Evolutionary conservation across 2,329 filamentous ascomycete species (phyloP).

Genomic region (Podosphaera xanthii): DNA sequence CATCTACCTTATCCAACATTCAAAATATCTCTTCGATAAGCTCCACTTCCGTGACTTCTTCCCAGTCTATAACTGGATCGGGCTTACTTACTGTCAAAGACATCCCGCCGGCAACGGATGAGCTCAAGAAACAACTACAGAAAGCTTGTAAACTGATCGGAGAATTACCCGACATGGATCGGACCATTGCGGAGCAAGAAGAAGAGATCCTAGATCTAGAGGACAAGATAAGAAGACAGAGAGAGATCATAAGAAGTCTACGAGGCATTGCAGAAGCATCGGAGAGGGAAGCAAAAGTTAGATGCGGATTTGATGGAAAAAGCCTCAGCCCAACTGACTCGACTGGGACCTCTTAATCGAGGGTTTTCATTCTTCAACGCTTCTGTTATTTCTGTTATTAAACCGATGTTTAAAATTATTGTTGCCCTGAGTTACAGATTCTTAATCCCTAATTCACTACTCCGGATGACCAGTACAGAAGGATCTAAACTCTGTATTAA

Average conservation of each 20-base stretch:
- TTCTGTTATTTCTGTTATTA: no score
- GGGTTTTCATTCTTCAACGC: no score
- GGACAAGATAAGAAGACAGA: slow-evolving; percentile 37
- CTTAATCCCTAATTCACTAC: no score
- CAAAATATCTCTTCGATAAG: slow-evolving; percentile 23
- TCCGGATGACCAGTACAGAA: no score
- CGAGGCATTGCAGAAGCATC: slow-evolving; percentile 25
- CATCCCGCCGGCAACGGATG: slow-evolving; percentile 53
- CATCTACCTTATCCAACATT: slow-evolving; percentile 54
- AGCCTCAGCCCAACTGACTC: neutral
- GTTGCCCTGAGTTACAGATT: no score
- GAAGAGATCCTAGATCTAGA: slow-evolving; percentile 46
- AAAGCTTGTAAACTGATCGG: slow-evolving; percentile 46
- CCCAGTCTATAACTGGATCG: slow-evolving; percentile 16
- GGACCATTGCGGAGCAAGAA: slow-evolving; percentile 44
- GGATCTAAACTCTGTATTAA: no score
- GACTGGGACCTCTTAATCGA: neutral
- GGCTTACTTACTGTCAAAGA: slow-evolving; percentile 33
- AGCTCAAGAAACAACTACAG: slow-evolving; percentile 63
- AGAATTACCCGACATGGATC: slow-evolving; percentile 45
- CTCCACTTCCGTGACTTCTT: slow-evolving; percentile 16
- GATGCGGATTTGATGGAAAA: neutral
- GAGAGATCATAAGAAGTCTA: slow-evolving; percentile 30
- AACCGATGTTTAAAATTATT: no score
- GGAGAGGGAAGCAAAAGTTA: slow-evolving; percentile 5